Conservation (phyloP, 2,329 filamentous ascomycete species). For the Ophiostoma sp. region DNA sequence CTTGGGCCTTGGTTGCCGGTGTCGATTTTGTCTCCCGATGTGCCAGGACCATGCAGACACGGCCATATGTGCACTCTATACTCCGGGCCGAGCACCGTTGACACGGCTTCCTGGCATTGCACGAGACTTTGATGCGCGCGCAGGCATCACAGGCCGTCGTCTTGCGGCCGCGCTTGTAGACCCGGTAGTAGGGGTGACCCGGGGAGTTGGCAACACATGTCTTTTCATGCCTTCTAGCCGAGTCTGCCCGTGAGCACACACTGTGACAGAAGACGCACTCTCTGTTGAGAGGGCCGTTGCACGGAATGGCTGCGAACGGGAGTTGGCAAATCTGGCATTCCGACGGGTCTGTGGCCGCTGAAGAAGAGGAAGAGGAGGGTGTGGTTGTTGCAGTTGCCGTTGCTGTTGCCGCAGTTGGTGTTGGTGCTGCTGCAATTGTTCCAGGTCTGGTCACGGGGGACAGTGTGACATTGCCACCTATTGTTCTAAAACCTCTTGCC, state of each 20-base stretch:
- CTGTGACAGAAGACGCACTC: neutral
- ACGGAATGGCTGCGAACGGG: neutral
- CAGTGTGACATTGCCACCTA: no score
- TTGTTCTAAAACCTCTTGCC: no score
- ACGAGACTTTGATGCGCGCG: neutral
- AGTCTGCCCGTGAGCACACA: neutral
- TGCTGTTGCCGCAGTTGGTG: no score
- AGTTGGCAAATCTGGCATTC: neutral
- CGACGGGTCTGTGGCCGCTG: neutral
- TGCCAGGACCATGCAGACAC: neutral
- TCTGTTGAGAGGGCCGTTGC: neutral
- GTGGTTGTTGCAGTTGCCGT: no score
- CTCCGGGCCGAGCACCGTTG: neutral
- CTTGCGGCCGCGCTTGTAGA: neutral
- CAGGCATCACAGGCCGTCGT: neutral
- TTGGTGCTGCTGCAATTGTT: no score
- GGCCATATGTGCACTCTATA: neutral
- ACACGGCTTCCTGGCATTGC: neutral
- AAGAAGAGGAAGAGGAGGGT: no score
- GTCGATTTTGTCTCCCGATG: neutral
- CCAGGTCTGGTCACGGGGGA: neutral
- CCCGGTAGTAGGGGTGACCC: neutral
- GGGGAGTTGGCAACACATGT: neutral
- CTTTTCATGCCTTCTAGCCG: neutral
- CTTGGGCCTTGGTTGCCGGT: no score